Evolutionary conservation across 2,329 filamentous ascomycete species (phyloP).

Genomic region (Dactylella cylindrospora): DNA sequence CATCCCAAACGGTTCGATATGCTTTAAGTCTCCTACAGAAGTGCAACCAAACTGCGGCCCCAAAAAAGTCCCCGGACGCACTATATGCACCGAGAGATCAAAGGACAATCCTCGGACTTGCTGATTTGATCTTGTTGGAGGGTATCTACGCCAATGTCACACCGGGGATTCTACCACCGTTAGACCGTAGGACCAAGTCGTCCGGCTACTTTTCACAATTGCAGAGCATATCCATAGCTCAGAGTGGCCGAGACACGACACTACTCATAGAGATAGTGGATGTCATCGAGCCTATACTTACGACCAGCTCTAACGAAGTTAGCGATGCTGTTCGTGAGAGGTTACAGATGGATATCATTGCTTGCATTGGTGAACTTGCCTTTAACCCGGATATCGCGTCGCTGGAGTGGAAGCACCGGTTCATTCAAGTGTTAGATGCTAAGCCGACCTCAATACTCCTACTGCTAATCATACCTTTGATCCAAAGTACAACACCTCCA

Average conservation of each 20-base stretch:
- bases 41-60: constrained; percentile 11
- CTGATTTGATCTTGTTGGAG: constrained; percentile 48
- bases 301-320: constrained; percentile 32
- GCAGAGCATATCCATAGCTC: constrained; percentile 7
- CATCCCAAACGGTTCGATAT: constrained; percentile 16
- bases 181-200: constrained; percentile 38
- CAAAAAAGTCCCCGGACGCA: constrained; percentile 34
- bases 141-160: constrained; percentile 48
- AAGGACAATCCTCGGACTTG: constrained; percentile 45
- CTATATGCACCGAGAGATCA: constrained; percentile 43
- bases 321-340: constrained; percentile 45
- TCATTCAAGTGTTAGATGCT: constrained; percentile 45
- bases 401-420: constrained; percentile 43
- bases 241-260: constrained; percentile 1
- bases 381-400: constrained; percentile 42
- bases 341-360: constrained; percentile 47
- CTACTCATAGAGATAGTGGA: constrained; percentile 23
- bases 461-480: constrained; percentile 46
- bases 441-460: constrained; percentile 45
- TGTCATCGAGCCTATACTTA: constrained; percentile 22
- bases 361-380: constrained; percentile 47
- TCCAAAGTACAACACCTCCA: constrained; percentile 44
- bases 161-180: constrained; percentile 37
- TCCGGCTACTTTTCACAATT: constrained; percentile 39
- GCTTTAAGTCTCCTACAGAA: constrained; percentile 11